Percentiles rank a stretch among this genome's conserved stretches.
Conservation (phyloP, 306 rosid species). For the Phaseolus lunatus region DNA sequence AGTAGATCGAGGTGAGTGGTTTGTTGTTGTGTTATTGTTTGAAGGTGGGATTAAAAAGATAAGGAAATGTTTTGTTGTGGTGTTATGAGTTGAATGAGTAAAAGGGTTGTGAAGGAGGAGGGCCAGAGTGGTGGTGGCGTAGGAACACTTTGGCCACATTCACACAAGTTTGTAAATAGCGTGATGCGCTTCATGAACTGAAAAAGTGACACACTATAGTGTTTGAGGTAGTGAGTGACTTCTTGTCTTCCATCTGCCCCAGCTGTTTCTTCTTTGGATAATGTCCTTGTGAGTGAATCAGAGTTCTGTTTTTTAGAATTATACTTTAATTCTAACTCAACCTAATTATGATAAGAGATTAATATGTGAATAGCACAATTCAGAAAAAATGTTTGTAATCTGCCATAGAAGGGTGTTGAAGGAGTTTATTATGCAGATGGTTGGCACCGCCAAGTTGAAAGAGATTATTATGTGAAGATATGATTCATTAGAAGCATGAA, state of each 20-base stretch:
- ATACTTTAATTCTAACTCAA: no score
- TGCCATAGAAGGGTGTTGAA: slow-evolving; percentile 5
- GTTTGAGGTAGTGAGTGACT: slow-evolving; percentile 1
- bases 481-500: slow-evolving; percentile 3
- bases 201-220: slow-evolving; percentile 28
- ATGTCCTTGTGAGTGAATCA: slow-evolving; percentile 31
- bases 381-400: slow-evolving; percentile 26
- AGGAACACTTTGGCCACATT: slow-evolving; percentile 28
- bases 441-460: slow-evolving; percentile 8
- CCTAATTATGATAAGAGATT: no score
- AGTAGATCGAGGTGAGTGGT: background rate
- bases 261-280: slow-evolving; percentile 12
- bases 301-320: slow-evolving; percentile 36
- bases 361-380: slow-evolving; percentile 10
- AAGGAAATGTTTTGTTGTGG: slow-evolving; percentile 18
- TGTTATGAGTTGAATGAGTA: background rate
- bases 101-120: slow-evolving; percentile 28
- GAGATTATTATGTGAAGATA: background rate
- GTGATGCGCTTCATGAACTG: slow-evolving; percentile 1
- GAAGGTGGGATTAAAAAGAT: slow-evolving; percentile 8
- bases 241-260: slow-evolving; percentile 43
- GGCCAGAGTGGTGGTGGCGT: slow-evolving; percentile 42
- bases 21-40: slow-evolving; percentile 49
- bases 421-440: slow-evolving; percentile 3
- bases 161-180: background rate